A percentile compares a stretch with the other conserved stretches of the same genome.
These are phyloP conservation scores for Cerioporus squamosus DNA, from an alignment of 1,284 basidiomycete genomes.

Conservation along the genomic window DNA sequence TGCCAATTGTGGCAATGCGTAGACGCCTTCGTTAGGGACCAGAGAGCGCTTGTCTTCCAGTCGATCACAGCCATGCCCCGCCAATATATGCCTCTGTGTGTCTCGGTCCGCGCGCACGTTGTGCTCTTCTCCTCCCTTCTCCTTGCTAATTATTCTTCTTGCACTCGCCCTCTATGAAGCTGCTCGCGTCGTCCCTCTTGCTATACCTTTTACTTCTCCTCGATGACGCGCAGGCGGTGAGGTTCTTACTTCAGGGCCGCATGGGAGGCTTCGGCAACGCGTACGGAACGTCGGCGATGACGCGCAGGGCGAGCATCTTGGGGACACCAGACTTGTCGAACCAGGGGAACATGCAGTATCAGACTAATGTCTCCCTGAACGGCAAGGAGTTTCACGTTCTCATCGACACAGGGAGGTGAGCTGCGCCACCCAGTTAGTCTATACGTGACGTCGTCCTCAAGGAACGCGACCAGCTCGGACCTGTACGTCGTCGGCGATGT, in stretches of 20 bases:
- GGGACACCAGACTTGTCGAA: conserved; percentile 40
- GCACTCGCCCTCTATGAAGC: conserved; percentile 24
- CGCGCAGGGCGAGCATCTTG: conserved; percentile 26
- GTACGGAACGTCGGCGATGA: conserved; percentile 12
- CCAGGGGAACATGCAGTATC: conserved; percentile 52
- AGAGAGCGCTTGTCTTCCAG: not conserved
- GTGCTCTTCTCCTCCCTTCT: conserved; percentile 4
- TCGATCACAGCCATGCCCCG: conserved; percentile 19
- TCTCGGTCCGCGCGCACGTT: not conserved
- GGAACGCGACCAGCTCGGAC: conserved; percentile 48
- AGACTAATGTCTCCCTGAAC: conserved; percentile 56
- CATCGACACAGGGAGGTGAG: conserved; percentile 72
- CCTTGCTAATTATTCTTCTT: conserved; percentile 2
- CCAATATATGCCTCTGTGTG: conserved; percentile 10
- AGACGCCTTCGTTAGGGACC: not conserved
- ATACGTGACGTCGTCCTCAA: not conserved
- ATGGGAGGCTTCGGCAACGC: conserved; percentile 12
- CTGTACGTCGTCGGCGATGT: conserved; percentile 60
- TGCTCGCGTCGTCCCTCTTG: conserved; percentile 29
- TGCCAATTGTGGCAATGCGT: not conserved
- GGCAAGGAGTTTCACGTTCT: conserved; percentile 51
- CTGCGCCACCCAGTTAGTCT: not conserved
- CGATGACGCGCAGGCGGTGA: conserved; percentile 26
- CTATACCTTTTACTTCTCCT: conserved; percentile 33
- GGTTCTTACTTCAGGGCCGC: conserved; percentile 25